Conservation (phyloP, 2,329 filamentous ascomycete species). For the Fusarium succisae region DNA sequence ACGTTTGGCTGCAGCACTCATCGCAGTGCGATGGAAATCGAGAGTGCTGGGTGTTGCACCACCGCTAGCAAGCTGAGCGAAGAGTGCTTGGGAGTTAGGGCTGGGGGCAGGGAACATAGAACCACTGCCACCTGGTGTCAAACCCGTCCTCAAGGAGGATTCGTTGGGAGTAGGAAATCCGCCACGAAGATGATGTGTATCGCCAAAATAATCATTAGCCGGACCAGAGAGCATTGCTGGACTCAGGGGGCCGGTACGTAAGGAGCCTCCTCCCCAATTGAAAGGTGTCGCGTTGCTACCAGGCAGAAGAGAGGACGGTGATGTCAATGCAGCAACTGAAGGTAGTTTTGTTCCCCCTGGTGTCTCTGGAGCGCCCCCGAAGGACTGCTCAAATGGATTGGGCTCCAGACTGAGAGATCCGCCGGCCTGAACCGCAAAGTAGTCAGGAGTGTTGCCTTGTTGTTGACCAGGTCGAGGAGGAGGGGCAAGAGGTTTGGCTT, state of each 20-base stretch:
- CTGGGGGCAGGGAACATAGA: slow-evolving; percentile 97
- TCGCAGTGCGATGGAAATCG: slow-evolving; percentile 93
- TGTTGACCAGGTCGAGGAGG: slow-evolving; percentile 71
- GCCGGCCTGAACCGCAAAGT: slow-evolving; percentile 68
- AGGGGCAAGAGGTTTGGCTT: slow-evolving; percentile 73
- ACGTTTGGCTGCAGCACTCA: slow-evolving; percentile 77
- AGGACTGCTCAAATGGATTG: slow-evolving; percentile 97
- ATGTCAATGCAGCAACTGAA: slow-evolving; percentile 89
- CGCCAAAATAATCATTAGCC: slow-evolving; percentile 85
- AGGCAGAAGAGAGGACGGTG: slow-evolving; percentile 82
- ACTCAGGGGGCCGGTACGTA: slow-evolving; percentile 92
- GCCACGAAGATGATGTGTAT: slow-evolving; percentile 79
- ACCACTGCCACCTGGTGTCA: slow-evolving; percentile 93
- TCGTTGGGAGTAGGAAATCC: slow-evolving; percentile 97
- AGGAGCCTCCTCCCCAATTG: slow-evolving; percentile 83
- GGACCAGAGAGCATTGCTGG: slow-evolving; percentile 97
- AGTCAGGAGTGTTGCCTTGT: slow-evolving; percentile 67
- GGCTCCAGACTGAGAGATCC: slow-evolving; percentile 79
- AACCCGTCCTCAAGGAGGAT: slow-evolving; percentile 87
- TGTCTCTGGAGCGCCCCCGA: slow-evolving; percentile 78
- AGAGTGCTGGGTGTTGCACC: slow-evolving; percentile 89
- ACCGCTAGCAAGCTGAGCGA: slow-evolving; percentile 80
- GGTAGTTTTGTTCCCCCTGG: slow-evolving; percentile 86
- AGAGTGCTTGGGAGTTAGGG: slow-evolving; percentile 85
- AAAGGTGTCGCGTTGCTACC: slow-evolving; percentile 78